Evolutionary conservation across 352 stramenopile species (phyloP).

Genomic region (Phytophthora podocarpi): DNA sequence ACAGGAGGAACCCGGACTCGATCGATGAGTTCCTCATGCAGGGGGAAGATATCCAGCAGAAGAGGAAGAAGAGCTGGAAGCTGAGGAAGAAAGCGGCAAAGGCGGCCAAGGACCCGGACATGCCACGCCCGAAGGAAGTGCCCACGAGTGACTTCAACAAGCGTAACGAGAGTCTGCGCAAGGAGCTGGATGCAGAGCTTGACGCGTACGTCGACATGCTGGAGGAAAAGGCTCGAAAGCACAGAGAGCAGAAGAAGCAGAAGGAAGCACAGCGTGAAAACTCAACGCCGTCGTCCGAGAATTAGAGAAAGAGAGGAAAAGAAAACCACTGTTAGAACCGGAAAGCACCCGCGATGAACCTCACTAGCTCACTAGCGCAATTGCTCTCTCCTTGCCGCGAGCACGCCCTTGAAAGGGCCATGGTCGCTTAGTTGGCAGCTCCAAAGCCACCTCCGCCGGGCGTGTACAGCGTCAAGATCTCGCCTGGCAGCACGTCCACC

Average conservation of each 20-base stretch:
- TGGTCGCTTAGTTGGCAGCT: constrained; percentile 22
- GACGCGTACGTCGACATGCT: constrained; percentile 60
- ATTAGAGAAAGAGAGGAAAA: constrained; percentile 24
- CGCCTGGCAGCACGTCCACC: constrained; percentile 90
- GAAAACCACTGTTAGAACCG: constrained; percentile 12
- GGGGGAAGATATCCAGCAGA: constrained; percentile 23
- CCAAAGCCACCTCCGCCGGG: constrained; percentile 97
- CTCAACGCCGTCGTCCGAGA: background rate
- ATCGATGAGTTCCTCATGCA: constrained; percentile 39
- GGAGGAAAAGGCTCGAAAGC: constrained; percentile 17
- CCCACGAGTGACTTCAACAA: constrained; percentile 42
- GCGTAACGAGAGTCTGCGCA: constrained; percentile 56
- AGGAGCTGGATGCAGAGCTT: constrained; percentile 66
- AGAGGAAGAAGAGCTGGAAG: constrained; percentile 25
- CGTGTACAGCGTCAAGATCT: constrained; percentile 96
- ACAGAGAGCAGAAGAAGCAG: constrained; percentile 21
- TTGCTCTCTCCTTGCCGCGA: constrained; percentile 13
- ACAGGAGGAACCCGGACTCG: constrained; percentile 24
- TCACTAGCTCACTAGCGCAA: constrained; percentile 2
- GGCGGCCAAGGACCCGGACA: constrained; percentile 12
- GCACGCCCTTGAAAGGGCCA: constrained; percentile 12
- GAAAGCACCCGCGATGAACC: background rate
- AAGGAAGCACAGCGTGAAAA: constrained; percentile 17
- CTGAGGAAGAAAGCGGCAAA: constrained; percentile 19
- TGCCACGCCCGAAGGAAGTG: constrained; percentile 14